Evolutionary conservation across 805 yeast species (phyloP), one percentile per base, ranked within the genome.

Genomic region (Ogataea glucozyma): DNA sequence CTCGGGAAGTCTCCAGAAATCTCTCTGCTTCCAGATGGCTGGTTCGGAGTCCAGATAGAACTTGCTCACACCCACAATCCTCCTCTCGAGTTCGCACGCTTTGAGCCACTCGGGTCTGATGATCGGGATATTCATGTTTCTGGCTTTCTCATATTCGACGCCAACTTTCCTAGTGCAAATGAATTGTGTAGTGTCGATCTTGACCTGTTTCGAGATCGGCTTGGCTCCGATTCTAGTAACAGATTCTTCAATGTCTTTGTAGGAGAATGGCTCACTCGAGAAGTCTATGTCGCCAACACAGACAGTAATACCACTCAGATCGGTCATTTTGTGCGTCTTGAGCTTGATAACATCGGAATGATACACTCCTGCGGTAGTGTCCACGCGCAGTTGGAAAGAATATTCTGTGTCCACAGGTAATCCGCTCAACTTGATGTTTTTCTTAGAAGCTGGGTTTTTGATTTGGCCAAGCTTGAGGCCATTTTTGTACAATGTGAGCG

Each of bases 31-130:
- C 60, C 75, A 61, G 41, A 67, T 66, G 23, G 67, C 62, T 30
- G 67, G 67, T 32, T 62, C 69, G 14, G 79, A 72, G 61, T 81
- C 84, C 24, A 85, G 69, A 58, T 87, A 87, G 54, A 85, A 88
- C 52, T 88, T 88, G 57, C 95, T 76, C 12, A 93, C 99, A 20
- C 98, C 97, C 31, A 90, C 95, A 43, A 93, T 82, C 57, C 96
- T 70, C 54, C 93, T 79, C 58, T 90, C 97, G 31, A 75, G 64
- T 55, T 87, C 95, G 69, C 98, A 93, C 0, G 97, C 97, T 64
- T 85, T 84, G 44, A 93, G 70, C 98, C 98, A 93, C 62, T 93
- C 97, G 0, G 99, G 98, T 62, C 96, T 78, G 20, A 93, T 90
- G 29, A 93, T 78, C 2, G 99, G 99, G 43, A 93, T 88, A 60